Evolutionary conservation across 108 stramenopile genomes (phyloP).

Genomic region (Chaetoceros tenuissimus): DNA sequence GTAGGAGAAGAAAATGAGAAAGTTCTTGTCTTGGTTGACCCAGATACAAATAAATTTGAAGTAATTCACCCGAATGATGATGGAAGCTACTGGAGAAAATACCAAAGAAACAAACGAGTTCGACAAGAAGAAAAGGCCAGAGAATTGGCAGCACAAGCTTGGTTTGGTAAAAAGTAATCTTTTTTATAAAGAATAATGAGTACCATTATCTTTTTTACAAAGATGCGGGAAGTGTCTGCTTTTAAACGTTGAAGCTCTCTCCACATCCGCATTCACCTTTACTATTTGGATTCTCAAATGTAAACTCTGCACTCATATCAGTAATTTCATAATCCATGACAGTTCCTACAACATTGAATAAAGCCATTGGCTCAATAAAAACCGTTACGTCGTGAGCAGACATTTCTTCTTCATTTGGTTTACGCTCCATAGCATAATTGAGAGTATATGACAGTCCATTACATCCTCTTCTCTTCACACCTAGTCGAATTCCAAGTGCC

Average conservation of each 20-base stretch:
- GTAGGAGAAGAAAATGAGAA: constrained; percentile 3
- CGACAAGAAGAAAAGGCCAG: constrained; percentile 78
- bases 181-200: too few relatives aligned
- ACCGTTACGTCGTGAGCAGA: constrained; percentile 71
- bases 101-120: constrained; percentile 87
- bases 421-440: constrained; percentile 86
- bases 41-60: constrained; percentile 1
- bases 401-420: constrained; percentile 39
- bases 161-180: too few relatives aligned
- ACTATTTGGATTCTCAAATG: constrained; percentile 98
- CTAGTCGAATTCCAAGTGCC: constrained; percentile 89
- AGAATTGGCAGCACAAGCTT: constrained; percentile 55
- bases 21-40: background rate
- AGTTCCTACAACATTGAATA: constrained; percentile 96
- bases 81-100: constrained; percentile 91
- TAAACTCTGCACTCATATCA: constrained; percentile 95
- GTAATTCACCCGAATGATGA: constrained; percentile 94
- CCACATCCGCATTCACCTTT: constrained; percentile 99
- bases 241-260: constrained; percentile 94
- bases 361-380: constrained; percentile 97
- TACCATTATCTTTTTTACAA: too few relatives aligned
- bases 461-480: constrained; percentile 94
- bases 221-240: too few relatives aligned
- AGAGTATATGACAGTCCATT: constrained; percentile 98
- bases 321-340: constrained; percentile 96